phyloP scores from a whole-genome alignment of 2,329 filamentous ascomycete genomes.

The Cytospora schulzeri region DNA sequence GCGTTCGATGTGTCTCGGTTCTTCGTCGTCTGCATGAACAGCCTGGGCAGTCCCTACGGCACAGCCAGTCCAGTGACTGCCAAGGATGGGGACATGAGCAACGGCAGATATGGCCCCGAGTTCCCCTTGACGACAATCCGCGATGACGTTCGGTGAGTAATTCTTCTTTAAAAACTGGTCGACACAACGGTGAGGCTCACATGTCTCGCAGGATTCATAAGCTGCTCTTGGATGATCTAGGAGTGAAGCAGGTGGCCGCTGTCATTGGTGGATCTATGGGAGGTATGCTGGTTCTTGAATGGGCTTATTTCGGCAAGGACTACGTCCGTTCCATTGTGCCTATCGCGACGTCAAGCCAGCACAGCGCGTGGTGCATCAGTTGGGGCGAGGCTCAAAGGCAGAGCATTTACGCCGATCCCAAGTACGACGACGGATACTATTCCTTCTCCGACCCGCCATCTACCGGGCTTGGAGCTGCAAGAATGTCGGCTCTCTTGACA shows the following conservation, averaged over 20 bases:
- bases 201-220: conserved; percentile 66
- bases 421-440: conserved; percentile 98
- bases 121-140: conserved; percentile 94
- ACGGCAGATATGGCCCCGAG: conserved; percentile 87
- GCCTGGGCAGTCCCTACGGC: conserved; percentile 81
- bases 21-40: conserved; percentile 86
- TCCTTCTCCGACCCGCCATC: conserved; percentile 81
- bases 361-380: conserved; percentile 88
- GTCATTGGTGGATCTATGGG: conserved; percentile 85
- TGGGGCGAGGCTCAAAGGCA: conserved; percentile 89
- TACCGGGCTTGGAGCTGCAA: conserved; percentile 86
- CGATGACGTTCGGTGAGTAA: conserved; percentile 85
- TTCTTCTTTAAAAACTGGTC: background rate
- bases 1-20: conserved; percentile 82
- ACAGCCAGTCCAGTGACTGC: conserved; percentile 87
- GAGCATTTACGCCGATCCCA: conserved; percentile 96
- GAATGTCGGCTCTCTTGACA: conserved; percentile 94
- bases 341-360: conserved; percentile 81
- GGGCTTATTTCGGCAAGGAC: conserved; percentile 86
- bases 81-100: conserved; percentile 75
- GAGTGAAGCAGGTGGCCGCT: conserved; percentile 74
- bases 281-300: conserved; percentile 89
- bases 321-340: conserved; percentile 81
- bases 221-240: conserved; percentile 76
- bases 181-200: background rate